Evolutionary conservation across 208 protist species (phyloP).

Genomic region (Trypanosomatidae sp.): DNA sequence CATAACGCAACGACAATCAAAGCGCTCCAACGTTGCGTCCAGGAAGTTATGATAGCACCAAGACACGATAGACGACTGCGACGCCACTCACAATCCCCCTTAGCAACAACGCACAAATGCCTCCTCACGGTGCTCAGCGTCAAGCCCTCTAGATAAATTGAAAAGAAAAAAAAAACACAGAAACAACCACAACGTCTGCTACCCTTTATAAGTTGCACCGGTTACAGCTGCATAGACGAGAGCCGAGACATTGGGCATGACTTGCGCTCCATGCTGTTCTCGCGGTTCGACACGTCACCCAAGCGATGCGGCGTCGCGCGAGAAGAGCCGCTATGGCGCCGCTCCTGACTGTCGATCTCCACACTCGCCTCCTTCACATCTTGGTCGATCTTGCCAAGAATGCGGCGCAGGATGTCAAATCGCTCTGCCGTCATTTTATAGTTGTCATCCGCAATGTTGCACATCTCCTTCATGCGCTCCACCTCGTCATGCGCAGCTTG

Average conservation of each 20-base stretch:
- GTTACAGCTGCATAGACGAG: neutral
- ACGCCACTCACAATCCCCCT: no score
- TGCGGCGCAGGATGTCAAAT: conserved; percentile 34
- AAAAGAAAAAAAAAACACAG: neutral
- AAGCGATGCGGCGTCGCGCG: conserved; percentile 3
- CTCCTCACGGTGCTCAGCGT: no score
- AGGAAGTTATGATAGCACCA: no score
- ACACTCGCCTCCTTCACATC: conserved; percentile 48
- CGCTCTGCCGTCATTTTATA: conserved; percentile 35
- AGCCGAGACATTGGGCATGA: neutral
- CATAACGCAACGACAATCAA: no score
- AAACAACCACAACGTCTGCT: neutral
- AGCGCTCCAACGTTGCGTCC: no score
- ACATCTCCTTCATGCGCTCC: conserved; percentile 33
- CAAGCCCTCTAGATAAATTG: no score
- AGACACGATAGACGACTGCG: no score
- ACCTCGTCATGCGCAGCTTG: conserved; percentile 25
- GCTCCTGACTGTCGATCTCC: conserved; percentile 28
- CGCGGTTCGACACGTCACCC: conserved; percentile 28
- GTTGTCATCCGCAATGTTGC: conserved; percentile 33
- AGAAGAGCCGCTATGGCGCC: neutral
- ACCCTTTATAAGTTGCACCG: neutral
- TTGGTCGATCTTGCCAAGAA: conserved; percentile 53
- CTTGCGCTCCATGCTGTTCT: conserved; percentile 20
- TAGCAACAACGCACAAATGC: no score